phyloP scores from a whole-genome alignment of 2,329 filamentous ascomycete species.

The Aspergillus ibericus region DNA sequence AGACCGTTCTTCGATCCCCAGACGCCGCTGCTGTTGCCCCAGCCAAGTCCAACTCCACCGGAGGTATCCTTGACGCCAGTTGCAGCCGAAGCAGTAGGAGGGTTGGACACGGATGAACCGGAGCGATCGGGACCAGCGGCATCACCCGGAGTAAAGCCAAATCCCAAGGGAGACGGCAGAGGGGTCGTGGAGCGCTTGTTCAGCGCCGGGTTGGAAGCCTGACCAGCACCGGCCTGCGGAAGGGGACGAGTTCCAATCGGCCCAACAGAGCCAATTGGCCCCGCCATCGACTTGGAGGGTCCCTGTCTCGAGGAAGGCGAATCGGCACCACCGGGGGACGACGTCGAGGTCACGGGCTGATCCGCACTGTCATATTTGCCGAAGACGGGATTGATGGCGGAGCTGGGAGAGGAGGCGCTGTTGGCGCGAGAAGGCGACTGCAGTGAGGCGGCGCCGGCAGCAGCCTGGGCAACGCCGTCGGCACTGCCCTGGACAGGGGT shows the following conservation, averaged over 20 bases:
- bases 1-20: slow-evolving; percentile 83
- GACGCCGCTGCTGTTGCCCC: slow-evolving; percentile 77
- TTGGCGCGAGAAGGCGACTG: slow-evolving; percentile 69
- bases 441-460: slow-evolving; percentile 41
- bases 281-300: slow-evolving; percentile 54
- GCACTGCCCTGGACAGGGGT: slow-evolving; percentile 48
- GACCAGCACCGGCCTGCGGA: slow-evolving; percentile 51
- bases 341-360: slow-evolving; percentile 76
- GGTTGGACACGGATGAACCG: slow-evolving; percentile 61
- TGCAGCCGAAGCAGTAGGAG: slow-evolving; percentile 46
- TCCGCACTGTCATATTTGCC: slow-evolving; percentile 60
- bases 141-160: slow-evolving; percentile 64
- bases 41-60: slow-evolving; percentile 56
- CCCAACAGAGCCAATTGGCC: slow-evolving; percentile 67
- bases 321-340: slow-evolving; percentile 71
- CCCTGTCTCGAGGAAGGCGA: slow-evolving; percentile 72
- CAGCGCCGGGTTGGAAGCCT: slow-evolving; percentile 57
- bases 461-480: slow-evolving; percentile 52
- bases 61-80: slow-evolving; percentile 44
- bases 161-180: slow-evolving; percentile 82
- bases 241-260: slow-evolving; percentile 90
- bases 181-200: slow-evolving; percentile 87
- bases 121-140: slow-evolving; percentile 52
- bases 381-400: slow-evolving; percentile 48
- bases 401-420: slow-evolving; percentile 75